These are phyloP conservation scores for Pseudoperonospora humuli DNA, from an alignment of 352 stramenopile species.

Conservation along the genomic window DNA sequence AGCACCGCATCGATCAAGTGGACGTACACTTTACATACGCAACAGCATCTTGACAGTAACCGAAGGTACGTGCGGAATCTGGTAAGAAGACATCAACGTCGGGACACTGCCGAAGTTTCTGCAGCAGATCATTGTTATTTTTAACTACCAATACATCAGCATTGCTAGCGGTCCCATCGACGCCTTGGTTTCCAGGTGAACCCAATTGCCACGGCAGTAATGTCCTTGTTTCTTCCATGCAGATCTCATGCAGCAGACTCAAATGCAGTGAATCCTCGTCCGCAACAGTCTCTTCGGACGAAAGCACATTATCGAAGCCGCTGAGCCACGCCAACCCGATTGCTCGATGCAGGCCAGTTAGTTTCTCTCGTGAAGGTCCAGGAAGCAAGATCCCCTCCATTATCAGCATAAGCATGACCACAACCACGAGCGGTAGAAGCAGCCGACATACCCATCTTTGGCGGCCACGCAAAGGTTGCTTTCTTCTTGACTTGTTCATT, in stretches of 20 bases:
- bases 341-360: slow-evolving; percentile 7
- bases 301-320: slow-evolving; percentile 8
- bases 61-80: slow-evolving; percentile 14
- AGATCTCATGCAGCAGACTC: slow-evolving; percentile 29
- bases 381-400: slow-evolving; percentile 17
- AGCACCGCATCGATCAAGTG: neutral
- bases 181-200: slow-evolving; percentile 20
- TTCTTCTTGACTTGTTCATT: too few species aligned
- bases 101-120: slow-evolving; percentile 34
- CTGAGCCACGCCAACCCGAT: slow-evolving; percentile 11
- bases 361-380: slow-evolving; percentile 1
- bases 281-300: slow-evolving; percentile 10
- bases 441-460: slow-evolving; percentile 11
- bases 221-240: slow-evolving; percentile 12
- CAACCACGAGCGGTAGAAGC: slow-evolving; percentile 11
- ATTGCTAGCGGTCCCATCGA: slow-evolving; percentile 11
- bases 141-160: slow-evolving; percentile 17
- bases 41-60: slow-evolving; percentile 45
- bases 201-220: slow-evolving; percentile 31
- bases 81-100: slow-evolving; percentile 45
- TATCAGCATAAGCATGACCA: slow-evolving; percentile 13
- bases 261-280: slow-evolving; percentile 25
- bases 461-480: neutral
- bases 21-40: slow-evolving; percentile 46
- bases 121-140: slow-evolving; percentile 21